Evolutionary conservation across 2,329 filamentous ascomycete genomes (phyloP), one percentile per base, ranked within the genome.

Genomic region (Plectosphaerella plurivora): DNA sequence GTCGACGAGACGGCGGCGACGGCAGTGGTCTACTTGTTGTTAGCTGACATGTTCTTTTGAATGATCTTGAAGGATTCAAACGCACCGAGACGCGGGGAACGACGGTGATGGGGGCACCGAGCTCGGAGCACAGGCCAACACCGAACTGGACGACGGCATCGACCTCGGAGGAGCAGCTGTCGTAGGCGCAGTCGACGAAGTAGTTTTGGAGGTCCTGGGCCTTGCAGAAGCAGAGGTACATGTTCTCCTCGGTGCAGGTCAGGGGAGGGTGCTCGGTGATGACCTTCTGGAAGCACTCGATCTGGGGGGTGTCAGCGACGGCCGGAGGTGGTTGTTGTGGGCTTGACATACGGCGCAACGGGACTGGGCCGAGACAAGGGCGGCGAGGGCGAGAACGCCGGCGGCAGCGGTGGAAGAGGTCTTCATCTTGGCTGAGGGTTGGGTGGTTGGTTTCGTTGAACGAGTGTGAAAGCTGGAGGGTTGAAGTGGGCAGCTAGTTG

Each of bases 221-320:
- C 12, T 60, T 63, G 52, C 63, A 65, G 59, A 65, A 65, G 57
- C 63, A 66, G 12, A 62, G 57, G 50, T 66, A 66, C 57, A 64
- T 65, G 25, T 59, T 63, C n/a, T 53, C 55, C 51, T 66, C 63
- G 46, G 60, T 66, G 51, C 64, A 65, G 3, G 53, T 54, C 22
- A 59, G 54, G 1, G 63, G 63, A 41, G 63, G 63, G 35, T 61
- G 59, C 20, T 63, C 63, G 15, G 59, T 61, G 51, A 65, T 58
- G 24, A 65, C 58, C 3, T 48, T 51, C 47, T 60, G 57, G 56
- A 66, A 65, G 52, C 63, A 66, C 49, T 48, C 51, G 52, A 56
- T 56, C 53, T 55, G 48, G 8, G 14, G 15, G 37, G 11, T 15
- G 16, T 36, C 33, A n/a, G 44, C 28, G 16, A 11, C 18, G 12